Conservation (phyloP, 1,284 basidiomycete genomes). For the Tetrapyrgos nigripes region DNA sequence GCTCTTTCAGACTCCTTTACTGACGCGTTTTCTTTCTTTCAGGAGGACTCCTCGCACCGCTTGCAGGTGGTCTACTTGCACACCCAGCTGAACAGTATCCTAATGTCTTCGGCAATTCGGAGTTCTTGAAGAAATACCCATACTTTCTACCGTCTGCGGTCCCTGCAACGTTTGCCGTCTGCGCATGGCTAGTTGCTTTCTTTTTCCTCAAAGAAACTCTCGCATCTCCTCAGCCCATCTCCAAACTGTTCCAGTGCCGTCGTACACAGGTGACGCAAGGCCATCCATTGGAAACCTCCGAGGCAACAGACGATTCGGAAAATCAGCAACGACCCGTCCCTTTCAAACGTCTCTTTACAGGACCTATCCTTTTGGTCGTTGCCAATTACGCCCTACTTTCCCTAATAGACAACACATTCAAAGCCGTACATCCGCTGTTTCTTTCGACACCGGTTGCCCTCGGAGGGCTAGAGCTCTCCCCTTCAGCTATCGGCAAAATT, state of each 20-base stretch:
- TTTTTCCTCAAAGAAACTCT: background rate
- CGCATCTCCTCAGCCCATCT: background rate
- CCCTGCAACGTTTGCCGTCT: background rate
- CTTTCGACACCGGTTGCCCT: background rate
- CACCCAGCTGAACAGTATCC: conserved; percentile 49
- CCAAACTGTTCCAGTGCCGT: background rate
- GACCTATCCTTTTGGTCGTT: background rate
- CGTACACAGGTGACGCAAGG: background rate
- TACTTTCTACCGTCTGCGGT: conserved; percentile 52
- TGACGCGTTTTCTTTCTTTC: too few relatives aligned
- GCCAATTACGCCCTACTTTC: background rate
- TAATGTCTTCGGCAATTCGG: conserved; percentile 40
- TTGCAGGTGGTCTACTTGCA: conserved; percentile 50
- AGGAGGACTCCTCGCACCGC: conserved; percentile 2
- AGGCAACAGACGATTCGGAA: too few relatives aligned
- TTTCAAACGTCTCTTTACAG: background rate
- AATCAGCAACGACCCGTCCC: background rate
- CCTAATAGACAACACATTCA: background rate
- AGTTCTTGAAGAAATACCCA: conserved; percentile 49
- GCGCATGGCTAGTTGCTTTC: background rate
- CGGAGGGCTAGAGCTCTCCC: background rate
- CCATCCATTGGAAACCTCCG: too few relatives aligned
- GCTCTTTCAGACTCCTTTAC: too few relatives aligned
- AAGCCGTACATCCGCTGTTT: background rate
- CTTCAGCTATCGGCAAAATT: background rate